phyloP scores from a whole-genome alignment of 2,329 filamentous ascomycete genomes.

The Neofusicoccum sp. region DNA sequence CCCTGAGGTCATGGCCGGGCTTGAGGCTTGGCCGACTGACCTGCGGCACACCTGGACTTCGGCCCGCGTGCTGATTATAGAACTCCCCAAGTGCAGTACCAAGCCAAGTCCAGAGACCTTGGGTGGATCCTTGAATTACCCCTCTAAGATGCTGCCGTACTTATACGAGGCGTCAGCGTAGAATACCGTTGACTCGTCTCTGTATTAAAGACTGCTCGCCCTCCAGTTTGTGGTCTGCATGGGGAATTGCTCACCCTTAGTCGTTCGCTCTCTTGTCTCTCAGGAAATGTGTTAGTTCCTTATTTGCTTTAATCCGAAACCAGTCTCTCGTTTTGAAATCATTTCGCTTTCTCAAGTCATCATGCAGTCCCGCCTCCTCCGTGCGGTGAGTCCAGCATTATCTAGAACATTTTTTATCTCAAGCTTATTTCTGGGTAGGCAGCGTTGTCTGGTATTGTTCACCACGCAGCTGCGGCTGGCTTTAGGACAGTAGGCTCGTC shows the following conservation, averaged over 20 bases:
- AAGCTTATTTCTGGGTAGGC: background rate
- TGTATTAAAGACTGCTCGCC: background rate
- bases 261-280: background rate
- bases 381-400: background rate
- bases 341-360: background rate
- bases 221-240: background rate
- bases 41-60: background rate
- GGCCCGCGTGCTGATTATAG: constrained; percentile 9
- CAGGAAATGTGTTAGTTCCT: background rate
- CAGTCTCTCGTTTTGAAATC: background rate
- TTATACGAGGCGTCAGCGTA: background rate
- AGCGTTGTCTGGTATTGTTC: background rate
- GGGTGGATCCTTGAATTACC: background rate
- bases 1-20: background rate
- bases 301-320: background rate
- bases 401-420: background rate
- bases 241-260: background rate
- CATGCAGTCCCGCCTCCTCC: constrained; percentile 1
- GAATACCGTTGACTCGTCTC: background rate
- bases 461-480: constrained; percentile 13
- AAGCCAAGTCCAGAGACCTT: background rate
- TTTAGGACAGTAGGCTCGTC: constrained; percentile 22
- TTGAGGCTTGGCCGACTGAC: background rate
- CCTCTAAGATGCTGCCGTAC: background rate
- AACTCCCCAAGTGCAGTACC: constrained; percentile 1